Percentiles rank a stretch among this genome's conserved stretches.
These are phyloP conservation scores for Casuarina glauca DNA, from an alignment of 306 rosid genomes.

Conservation along the genomic window DNA sequence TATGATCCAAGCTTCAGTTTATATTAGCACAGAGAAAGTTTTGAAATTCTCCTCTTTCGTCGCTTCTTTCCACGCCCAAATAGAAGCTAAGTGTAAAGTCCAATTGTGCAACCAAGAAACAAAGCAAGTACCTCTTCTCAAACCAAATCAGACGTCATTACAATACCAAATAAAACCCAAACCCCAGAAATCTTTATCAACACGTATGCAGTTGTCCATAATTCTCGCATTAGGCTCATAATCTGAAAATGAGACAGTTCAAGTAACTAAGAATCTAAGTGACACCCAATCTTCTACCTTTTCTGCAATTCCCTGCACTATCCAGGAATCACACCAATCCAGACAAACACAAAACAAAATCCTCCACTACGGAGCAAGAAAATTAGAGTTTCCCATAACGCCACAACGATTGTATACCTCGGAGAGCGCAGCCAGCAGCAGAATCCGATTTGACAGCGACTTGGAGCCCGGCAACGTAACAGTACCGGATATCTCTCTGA, in stretches of 20 bases:
- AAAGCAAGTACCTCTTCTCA: not conserved
- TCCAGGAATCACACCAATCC: not conserved
- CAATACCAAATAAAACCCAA: not conserved
- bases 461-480: slow-evolving; percentile 92
- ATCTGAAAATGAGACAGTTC: not conserved
- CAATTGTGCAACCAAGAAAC: not conserved
- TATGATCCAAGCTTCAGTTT: not conserved
- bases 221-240: slow-evolving; percentile 1
- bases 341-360: not conserved
- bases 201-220: not conserved
- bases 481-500: slow-evolving; percentile 79
- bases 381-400: not conserved
- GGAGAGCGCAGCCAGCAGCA: slow-evolving; percentile 96
- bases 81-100: not conserved
- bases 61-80: not conserved
- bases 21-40: not conserved
- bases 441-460: slow-evolving; percentile 86
- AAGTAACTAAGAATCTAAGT: not conserved
- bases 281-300: too few species aligned
- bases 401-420: slow-evolving; percentile 57
- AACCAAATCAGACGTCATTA: not conserved
- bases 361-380: not conserved
- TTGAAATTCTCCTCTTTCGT: not conserved
- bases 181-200: not conserved
- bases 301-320: not conserved